A percentile compares a stretch with the other conserved stretches of the same genome.
Conservation (phyloP, 1,284 basidiomycete species). For the Pisolithus thermaeus region DNA sequence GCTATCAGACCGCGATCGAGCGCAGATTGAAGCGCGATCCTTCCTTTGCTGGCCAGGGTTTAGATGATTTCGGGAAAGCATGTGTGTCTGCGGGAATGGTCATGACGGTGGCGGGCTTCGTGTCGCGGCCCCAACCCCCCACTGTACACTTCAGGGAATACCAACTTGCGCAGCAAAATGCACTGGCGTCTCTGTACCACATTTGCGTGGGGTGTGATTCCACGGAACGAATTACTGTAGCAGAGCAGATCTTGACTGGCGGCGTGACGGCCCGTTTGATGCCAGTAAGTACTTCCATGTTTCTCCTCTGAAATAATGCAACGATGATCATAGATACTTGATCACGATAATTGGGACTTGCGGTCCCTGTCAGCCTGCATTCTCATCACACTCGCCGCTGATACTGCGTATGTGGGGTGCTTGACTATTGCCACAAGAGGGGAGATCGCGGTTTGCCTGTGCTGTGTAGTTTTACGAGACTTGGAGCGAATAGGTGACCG, state of each 20-base stretch:
- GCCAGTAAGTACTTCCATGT: slow-evolving; percentile 12
- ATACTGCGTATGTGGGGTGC: slow-evolving; percentile 19
- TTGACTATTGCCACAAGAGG: slow-evolving; percentile 13
- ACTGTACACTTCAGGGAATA: slow-evolving; percentile 4
- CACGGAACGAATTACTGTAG: slow-evolving; percentile 15
- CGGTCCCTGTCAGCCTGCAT: slow-evolving; percentile 15
- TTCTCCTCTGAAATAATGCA: not conserved
- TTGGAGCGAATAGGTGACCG: slow-evolving; percentile 17
- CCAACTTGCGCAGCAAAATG: slow-evolving; percentile 18
- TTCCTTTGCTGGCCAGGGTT: not conserved
- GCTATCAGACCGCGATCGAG: slow-evolving; percentile 5
- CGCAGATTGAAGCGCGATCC: not conserved
- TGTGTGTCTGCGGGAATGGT: slow-evolving; percentile 21
- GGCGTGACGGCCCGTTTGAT: slow-evolving; percentile 16
- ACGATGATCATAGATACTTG: slow-evolving; percentile 12
- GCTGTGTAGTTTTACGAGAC: slow-evolving; percentile 19
- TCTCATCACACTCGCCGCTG: slow-evolving; percentile 14
- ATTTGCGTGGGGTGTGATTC: slow-evolving; percentile 15
- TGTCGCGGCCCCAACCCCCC: slow-evolving; percentile 2
- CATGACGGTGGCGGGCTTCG: slow-evolving; percentile 14
- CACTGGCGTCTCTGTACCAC: slow-evolving; percentile 14
- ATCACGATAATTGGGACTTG: slow-evolving; percentile 19
- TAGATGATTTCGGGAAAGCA: slow-evolving; percentile 16
- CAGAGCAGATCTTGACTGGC: slow-evolving; percentile 16
- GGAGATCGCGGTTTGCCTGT: slow-evolving; percentile 20